Evolutionary conservation across 2,329 filamentous ascomycete species (phyloP).

Genomic region (Lasiodiplodia hormozganensis): DNA sequence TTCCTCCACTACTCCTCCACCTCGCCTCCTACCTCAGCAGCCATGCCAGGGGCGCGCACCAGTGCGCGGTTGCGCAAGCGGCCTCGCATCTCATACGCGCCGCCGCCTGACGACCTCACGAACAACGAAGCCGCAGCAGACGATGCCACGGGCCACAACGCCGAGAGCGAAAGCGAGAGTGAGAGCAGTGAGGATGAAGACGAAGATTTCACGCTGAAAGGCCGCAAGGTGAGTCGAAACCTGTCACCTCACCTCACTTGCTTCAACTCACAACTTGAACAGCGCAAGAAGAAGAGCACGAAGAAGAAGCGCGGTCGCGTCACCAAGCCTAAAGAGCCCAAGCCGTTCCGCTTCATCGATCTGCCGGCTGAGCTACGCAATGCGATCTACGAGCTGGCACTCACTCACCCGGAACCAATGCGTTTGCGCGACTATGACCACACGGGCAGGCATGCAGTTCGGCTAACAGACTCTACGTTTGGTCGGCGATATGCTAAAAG

Average conservation of each 20-base stretch:
- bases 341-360: background rate
- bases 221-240: background rate
- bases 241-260: background rate
- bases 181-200: background rate
- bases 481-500: too few species aligned
- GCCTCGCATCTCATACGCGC: background rate
- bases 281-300: background rate
- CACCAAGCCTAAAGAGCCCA: background rate
- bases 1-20: background rate
- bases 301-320: background rate
- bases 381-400: background rate
- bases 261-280: background rate
- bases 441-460: background rate
- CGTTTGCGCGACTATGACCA: background rate
- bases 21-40: background rate
- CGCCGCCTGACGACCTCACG: background rate
- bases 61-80: background rate
- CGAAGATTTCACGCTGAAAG: background rate
- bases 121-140: background rate
- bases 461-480: background rate
- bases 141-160: background rate
- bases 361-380: slow-evolving; percentile 5
- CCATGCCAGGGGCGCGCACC: background rate
- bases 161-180: background rate
- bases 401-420: background rate